Base-by-base conservation (phyloP, 371 early-diverging fungal species). In the Zancudomyces culisetae region DNA sequence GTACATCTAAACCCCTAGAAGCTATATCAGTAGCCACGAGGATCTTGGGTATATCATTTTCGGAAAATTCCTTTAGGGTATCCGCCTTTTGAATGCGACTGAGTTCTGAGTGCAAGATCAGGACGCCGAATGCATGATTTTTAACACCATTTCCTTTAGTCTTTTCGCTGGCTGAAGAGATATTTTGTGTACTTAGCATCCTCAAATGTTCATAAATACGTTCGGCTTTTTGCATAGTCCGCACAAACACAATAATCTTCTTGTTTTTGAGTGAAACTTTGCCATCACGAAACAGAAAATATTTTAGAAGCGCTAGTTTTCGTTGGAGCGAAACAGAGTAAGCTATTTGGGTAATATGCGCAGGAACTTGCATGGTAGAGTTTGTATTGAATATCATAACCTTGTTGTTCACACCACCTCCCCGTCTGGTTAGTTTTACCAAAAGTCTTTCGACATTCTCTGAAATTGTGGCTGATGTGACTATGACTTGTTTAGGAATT, bases 1-100 rank as follows among this genome's bases (percentile, higher is more conserved):
- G 77, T 19, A 87, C 85, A 60, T 97, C 95, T 39, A 97, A 67
- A 0, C 97, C 97, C 45, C 97, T 71, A 2, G 90, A 86, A 1
- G 90, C 94, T 58, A 93, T 77, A 58, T 97, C 97, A 1, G 97
- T 97, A 58, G 90, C 87, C 47, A 94, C 81, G 55, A 90, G 61
- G 27, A 66, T 56, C 45, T 60, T 62, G 47, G 59, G 59, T 41
- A 40, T 40, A 13, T 40, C 13, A 13, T n/a, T 40, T 40, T 13
- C n/a, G 13, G 13, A 13, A n/a, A 40, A n/a, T 13, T 13, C n/a
- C n/a, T 13, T 40, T n/a, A n/a, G n/a, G n/a, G n/a, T n/a, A n/a
- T n/a, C n/a, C n/a, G n/a, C n/a, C n/a, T n/a, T n/a, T n/a, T n/a
- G n/a, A n/a, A n/a, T n/a, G n/a, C n/a, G n/a, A n/a, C n/a, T n/a